Evolutionary conservation across 192 early-diverging fungal genomes (phyloP).

Genomic region (Rhizoclosmatium sp.): DNA sequence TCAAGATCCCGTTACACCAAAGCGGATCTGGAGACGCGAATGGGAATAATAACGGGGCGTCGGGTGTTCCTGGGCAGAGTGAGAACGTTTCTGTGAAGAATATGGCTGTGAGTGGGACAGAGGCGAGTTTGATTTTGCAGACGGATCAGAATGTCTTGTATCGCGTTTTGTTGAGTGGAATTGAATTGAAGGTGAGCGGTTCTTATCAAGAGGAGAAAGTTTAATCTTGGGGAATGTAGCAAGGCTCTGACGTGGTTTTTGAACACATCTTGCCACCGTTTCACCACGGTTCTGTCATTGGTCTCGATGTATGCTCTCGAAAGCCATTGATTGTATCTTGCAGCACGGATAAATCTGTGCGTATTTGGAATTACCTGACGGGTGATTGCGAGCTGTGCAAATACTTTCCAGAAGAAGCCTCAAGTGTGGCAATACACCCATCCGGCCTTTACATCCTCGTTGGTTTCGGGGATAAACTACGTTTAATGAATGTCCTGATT

Average conservation of each 20-base stretch:
- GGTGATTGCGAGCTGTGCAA: conserved; percentile 60
- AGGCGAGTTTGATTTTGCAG: conserved; percentile 50
- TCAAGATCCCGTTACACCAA: conserved; percentile 37
- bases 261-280: conserved; percentile 49
- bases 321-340: conserved; percentile 63
- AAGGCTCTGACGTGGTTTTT: conserved; percentile 51
- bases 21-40: neutral
- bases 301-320: conserved; percentile 61
- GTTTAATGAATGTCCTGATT: conserved; percentile 63
- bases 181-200: conserved; percentile 40
- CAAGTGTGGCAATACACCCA: conserved; percentile 62
- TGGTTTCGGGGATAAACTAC: conserved; percentile 66
- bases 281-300: conserved; percentile 57
- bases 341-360: conserved; percentile 54
- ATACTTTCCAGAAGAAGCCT: conserved; percentile 62
- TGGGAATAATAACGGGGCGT: too few species aligned
- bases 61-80: neutral
- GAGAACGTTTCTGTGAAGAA: conserved; percentile 17
- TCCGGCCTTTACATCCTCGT: conserved; percentile 62
- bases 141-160: conserved; percentile 42
- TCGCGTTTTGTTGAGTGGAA: conserved; percentile 39
- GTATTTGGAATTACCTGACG: conserved; percentile 66
- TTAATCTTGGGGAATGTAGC: neutral
- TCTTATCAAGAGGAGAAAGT: too few species aligned
- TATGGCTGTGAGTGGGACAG: conserved; percentile 53